Conservation (phyloP, 805 yeast species). For the Nakazawaea siamensis region DNA sequence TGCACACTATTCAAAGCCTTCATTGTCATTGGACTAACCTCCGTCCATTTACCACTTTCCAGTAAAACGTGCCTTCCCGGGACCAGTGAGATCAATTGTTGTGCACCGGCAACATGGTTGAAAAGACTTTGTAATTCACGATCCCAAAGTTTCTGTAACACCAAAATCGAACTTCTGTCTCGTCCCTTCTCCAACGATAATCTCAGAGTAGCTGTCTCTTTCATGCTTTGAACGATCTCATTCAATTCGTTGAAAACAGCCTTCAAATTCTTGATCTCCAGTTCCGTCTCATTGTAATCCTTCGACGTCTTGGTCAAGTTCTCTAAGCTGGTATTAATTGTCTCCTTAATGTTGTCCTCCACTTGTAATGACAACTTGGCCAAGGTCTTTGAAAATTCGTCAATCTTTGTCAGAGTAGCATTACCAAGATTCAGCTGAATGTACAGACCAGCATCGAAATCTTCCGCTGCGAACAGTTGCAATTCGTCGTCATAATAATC, state of each 20-base stretch:
- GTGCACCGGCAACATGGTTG: constrained; percentile 87
- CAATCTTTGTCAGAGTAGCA: constrained; percentile 67
- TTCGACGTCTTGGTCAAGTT: constrained; percentile 51
- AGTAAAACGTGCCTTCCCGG: constrained; percentile 77
- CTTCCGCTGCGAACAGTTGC: constrained; percentile 27
- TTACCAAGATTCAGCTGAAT: constrained; percentile 44
- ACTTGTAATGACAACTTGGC: constrained; percentile 39
- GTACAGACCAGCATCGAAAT: constrained; percentile 39
- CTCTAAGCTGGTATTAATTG: constrained; percentile 54
- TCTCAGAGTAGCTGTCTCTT: constrained; percentile 51
- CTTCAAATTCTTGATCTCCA: constrained; percentile 56
- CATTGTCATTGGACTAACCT: constrained; percentile 78
- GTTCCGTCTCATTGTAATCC: constrained; percentile 55
- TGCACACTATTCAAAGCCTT: constrained; percentile 72
- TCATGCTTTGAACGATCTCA: constrained; percentile 50
- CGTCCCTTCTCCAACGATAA: constrained; percentile 37
- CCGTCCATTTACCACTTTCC: constrained; percentile 82
- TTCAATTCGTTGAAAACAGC: constrained; percentile 50
- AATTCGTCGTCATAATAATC: constrained; percentile 14
- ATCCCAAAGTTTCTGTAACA: constrained; percentile 78
- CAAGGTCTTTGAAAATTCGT: constrained; percentile 54
- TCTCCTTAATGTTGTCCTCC: constrained; percentile 47
- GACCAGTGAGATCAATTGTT: constrained; percentile 60
- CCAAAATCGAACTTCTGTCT: constrained; percentile 63
- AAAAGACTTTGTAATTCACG: constrained; percentile 60